These are phyloP conservation scores for Alternaria sp. DNA, from an alignment of 2,329 filamentous ascomycete species.

Conservation along the genomic window DNA sequence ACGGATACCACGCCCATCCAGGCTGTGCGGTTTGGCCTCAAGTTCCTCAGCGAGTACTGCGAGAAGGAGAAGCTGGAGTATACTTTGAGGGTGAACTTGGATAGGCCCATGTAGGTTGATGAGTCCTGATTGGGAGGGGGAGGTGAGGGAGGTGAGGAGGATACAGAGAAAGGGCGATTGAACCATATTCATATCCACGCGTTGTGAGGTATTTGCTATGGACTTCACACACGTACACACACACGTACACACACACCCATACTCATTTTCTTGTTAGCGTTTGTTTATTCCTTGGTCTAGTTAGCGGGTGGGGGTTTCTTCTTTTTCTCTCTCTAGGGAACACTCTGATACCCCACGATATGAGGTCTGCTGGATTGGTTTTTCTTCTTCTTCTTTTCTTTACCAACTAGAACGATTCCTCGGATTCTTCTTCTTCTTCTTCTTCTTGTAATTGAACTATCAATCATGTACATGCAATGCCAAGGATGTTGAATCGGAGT, in stretches of 20 bases:
- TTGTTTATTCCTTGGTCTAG: background rate
- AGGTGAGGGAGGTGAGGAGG: too few relatives aligned
- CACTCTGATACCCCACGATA: conserved; percentile 11
- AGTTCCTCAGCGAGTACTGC: conserved; percentile 56
- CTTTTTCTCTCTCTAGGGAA: background rate
- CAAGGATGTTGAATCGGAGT: too few relatives aligned
- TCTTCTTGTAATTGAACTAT: background rate
- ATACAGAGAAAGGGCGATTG: background rate
- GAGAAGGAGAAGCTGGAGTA: conserved; percentile 44
- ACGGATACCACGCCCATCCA: conserved; percentile 55
- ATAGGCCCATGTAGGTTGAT: conserved; percentile 27
- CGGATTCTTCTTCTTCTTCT: too few relatives aligned
- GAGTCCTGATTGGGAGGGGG: background rate
- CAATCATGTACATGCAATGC: too few relatives aligned
- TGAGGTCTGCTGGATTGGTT: conserved; percentile 1
- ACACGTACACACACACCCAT: background rate
- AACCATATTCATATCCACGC: background rate
- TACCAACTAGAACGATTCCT: too few relatives aligned
- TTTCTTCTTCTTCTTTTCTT: background rate
- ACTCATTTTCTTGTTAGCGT: background rate
- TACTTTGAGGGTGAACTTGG: conserved; percentile 38
- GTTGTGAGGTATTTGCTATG: background rate
- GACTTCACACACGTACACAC: background rate
- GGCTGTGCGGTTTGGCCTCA: conserved; percentile 55
- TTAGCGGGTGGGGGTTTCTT: background rate